phyloP scores from a whole-genome alignment of 805 yeast genomes.

The Nadsonia fulvescens region DNA sequence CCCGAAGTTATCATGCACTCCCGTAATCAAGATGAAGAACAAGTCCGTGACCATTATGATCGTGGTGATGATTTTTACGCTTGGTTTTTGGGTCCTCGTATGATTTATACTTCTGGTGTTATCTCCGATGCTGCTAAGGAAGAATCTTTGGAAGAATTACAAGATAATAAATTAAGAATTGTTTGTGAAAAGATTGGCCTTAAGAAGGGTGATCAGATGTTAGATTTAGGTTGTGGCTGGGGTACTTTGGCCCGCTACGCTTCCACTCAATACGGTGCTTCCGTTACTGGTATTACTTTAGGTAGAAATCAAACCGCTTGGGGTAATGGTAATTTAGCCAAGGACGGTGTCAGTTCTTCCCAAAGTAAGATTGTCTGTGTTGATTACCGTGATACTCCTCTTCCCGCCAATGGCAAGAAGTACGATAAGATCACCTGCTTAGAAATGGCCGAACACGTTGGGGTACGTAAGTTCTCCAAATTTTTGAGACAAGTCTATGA shows the following conservation, averaged over 20 bases:
- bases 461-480: constrained; percentile 62
- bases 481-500: constrained; percentile 69
- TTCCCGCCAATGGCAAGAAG: constrained; percentile 36
- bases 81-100: constrained; percentile 88
- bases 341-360: constrained; percentile 47
- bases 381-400: constrained; percentile 84
- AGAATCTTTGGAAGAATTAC: constrained; percentile 54
- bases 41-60: constrained; percentile 88
- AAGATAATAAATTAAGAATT: constrained; percentile 75
- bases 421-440: constrained; percentile 80
- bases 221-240: constrained; percentile 93
- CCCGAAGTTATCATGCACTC: constrained; percentile 89
- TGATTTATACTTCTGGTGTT: constrained; percentile 83
- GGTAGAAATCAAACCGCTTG: constrained; percentile 84
- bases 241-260: constrained; percentile 81
- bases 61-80: constrained; percentile 91
- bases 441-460: constrained; percentile 95
- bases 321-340: constrained; percentile 55
- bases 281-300: constrained; percentile 75
- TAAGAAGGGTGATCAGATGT: constrained; percentile 50
- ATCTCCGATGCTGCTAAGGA: constrained; percentile 50
- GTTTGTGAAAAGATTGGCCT: constrained; percentile 77
- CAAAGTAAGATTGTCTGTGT: constrained; percentile 66
- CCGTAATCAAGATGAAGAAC: constrained; percentile 89
- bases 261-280: constrained; percentile 65